Percentiles rank a stretch among this genome's conserved stretches.
These are phyloP conservation scores for Aegilops tauschii DNA, from an alignment of 176 grass and related monocot species.

Conservation along the genomic window DNA sequence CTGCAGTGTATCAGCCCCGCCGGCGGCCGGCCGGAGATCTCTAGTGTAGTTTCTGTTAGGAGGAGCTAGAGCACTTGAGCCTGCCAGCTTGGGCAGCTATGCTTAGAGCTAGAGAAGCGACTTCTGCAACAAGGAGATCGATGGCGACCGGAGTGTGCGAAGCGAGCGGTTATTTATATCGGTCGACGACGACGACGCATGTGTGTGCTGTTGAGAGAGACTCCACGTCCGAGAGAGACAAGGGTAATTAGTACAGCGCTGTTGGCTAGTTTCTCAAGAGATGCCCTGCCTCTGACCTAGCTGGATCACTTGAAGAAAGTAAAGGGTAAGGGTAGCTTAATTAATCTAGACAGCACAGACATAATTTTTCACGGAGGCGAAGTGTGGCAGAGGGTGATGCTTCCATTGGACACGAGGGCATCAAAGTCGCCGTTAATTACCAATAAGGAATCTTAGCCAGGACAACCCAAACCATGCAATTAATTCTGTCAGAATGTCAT, in stretches of 20 bases:
- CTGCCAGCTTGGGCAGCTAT: neutral
- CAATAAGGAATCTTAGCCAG: slow-evolving; percentile 48
- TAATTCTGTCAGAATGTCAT: slow-evolving; percentile 62
- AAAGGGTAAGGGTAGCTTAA: slow-evolving; percentile 5
- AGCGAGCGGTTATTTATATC: neutral
- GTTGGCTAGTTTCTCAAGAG: slow-evolving; percentile 50
- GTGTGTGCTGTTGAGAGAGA: slow-evolving; percentile 32
- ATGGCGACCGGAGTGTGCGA: slow-evolving; percentile 14
- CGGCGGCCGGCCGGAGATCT: neutral
- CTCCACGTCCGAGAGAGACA: slow-evolving; percentile 23
- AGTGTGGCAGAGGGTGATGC: slow-evolving; percentile 24
- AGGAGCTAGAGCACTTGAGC: neutral
- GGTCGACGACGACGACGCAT: slow-evolving; percentile 7
- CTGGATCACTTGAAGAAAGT: neutral
- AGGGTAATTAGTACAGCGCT: slow-evolving; percentile 37
- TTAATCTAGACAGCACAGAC: neutral
- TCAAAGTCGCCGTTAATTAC: slow-evolving; percentile 50
- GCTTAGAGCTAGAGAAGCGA: neutral
- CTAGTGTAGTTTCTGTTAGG: neutral
- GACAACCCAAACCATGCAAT: slow-evolving; percentile 28
- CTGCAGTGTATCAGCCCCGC: neutral
- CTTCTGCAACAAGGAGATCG: neutral
- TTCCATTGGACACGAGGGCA: slow-evolving; percentile 49
- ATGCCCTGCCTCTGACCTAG: slow-evolving; percentile 33
- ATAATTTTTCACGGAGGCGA: slow-evolving; percentile 17